A percentile compares a stretch with the other conserved stretches of the same genome.
phyloP scores from a whole-genome alignment of 2,329 filamentous ascomycete species.

The Penicillium aurantiogriseum region DNA sequence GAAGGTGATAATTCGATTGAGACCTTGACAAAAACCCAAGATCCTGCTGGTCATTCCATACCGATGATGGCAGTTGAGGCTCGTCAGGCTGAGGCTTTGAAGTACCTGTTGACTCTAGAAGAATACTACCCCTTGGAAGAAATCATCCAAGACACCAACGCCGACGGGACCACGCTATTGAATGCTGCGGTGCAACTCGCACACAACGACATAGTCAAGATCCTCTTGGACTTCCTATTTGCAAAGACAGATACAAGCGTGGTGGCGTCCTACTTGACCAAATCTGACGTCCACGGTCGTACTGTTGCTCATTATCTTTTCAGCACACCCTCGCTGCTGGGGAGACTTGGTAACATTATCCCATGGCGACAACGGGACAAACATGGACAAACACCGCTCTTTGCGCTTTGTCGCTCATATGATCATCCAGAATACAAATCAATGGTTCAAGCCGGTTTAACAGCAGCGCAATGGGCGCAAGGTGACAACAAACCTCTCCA shows the following conservation, averaged over 20 bases:
- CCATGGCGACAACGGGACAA: constrained; percentile 91
- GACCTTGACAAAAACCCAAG: constrained; percentile 56
- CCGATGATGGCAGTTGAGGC: constrained; percentile 81
- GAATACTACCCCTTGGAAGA: constrained; percentile 71
- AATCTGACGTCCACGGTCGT: constrained; percentile 79
- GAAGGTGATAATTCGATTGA: constrained; percentile 87
- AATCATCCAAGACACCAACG: constrained; percentile 80
- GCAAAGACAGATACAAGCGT: constrained; percentile 55
- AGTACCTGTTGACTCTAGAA: constrained; percentile 73
- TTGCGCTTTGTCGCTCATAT: constrained; percentile 91
- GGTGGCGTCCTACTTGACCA: constrained; percentile 66
- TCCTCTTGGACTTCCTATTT: constrained; percentile 70
- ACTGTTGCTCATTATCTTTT: constrained; percentile 96
- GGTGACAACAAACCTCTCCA: constrained; percentile 77
- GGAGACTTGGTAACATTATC: constrained; percentile 70
- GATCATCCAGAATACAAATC: constrained; percentile 81
- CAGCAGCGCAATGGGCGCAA: constrained; percentile 71
- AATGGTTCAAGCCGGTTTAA: constrained; percentile 83
- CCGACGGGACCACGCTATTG: constrained; percentile 83
- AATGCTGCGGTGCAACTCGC: constrained; percentile 88
- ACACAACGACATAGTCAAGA: constrained; percentile 69
- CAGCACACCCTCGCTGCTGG: constrained; percentile 78
- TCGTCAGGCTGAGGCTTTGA: constrained; percentile 67
- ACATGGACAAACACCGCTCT: constrained; percentile 96
- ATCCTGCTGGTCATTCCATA: constrained; percentile 73